These are phyloP conservation scores for Dactylellina haptotyla DNA, from an alignment of 2,329 filamentous ascomycete species.

Conservation along the genomic window DNA sequence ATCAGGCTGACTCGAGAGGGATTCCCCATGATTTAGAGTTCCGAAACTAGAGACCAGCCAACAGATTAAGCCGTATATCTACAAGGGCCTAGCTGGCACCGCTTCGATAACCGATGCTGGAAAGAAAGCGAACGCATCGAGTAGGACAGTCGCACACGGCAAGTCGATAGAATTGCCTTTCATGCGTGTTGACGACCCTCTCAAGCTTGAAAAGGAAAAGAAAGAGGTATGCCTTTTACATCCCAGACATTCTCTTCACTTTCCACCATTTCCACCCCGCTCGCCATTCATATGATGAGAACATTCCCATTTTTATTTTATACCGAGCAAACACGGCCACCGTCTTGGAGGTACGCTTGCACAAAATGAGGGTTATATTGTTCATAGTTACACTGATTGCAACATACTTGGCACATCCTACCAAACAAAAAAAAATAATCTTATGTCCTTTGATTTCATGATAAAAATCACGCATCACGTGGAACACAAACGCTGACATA, in stretches of 20 bases:
- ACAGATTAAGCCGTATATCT: slow-evolving; percentile 30
- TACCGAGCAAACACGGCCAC: slow-evolving; percentile 74
- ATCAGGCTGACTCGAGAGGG: slow-evolving; percentile 16
- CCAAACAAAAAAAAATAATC: background rate
- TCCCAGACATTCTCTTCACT: background rate
- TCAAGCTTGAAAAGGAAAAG: slow-evolving; percentile 42
- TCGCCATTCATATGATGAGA: slow-evolving; percentile 75
- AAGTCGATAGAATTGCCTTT: slow-evolving; percentile 41
- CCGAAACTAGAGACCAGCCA: slow-evolving; percentile 41
- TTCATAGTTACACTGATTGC: slow-evolving; percentile 78
- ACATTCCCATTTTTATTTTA: slow-evolving; percentile 76
- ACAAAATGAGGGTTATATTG: slow-evolving; percentile 72
- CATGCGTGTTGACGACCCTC: slow-evolving; percentile 47
- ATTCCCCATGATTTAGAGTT: slow-evolving; percentile 8
- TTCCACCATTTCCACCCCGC: background rate
- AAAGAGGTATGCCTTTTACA: slow-evolving; percentile 38
- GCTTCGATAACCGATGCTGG: slow-evolving; percentile 40
- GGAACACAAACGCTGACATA: background rate
- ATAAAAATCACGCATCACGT: background rate
- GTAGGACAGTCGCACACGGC: background rate
- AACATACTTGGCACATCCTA: slow-evolving; percentile 60
- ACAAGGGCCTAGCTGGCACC: slow-evolving; percentile 30
- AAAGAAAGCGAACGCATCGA: slow-evolving; percentile 23
- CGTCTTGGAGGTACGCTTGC: slow-evolving; percentile 82
- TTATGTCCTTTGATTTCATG: background rate